Conservation (phyloP, 2,329 filamentous ascomycete species). For the Phoma herbarum region DNA sequence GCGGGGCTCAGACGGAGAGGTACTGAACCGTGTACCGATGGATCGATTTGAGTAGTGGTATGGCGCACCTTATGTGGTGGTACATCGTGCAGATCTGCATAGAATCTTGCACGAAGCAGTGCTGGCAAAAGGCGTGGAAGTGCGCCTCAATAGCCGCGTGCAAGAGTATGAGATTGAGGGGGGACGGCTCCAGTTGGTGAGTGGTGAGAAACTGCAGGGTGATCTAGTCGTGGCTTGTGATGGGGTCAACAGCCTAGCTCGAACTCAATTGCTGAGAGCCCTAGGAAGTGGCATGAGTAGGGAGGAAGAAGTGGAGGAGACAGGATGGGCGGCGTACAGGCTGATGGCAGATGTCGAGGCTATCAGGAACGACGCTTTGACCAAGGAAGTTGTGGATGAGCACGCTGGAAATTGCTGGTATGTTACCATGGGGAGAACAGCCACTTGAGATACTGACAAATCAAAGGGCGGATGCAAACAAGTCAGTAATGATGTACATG, state of each 20-base stretch:
- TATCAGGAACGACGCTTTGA: slow-evolving; percentile 18
- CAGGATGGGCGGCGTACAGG: slow-evolving; percentile 28
- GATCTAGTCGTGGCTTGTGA: slow-evolving; percentile 28
- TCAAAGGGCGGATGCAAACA: slow-evolving; percentile 16
- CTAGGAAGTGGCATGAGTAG: neutral
- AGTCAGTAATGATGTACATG: slow-evolving; percentile 31
- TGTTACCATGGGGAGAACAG: too few species aligned
- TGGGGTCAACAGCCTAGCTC: slow-evolving; percentile 25
- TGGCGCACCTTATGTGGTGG: slow-evolving; percentile 27
- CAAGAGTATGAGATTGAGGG: slow-evolving; percentile 28
- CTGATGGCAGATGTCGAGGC: slow-evolving; percentile 23
- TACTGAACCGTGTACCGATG: slow-evolving; percentile 19
- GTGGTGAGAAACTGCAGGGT: slow-evolving; percentile 16
- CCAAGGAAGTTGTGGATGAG: slow-evolving; percentile 19
- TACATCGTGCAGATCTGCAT: slow-evolving; percentile 29
- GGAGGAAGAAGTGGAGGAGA: slow-evolving; percentile 19
- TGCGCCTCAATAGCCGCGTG: slow-evolving; percentile 24
- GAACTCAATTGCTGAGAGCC: slow-evolving; percentile 17
- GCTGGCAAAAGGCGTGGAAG: slow-evolving; percentile 22
- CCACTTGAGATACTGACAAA: neutral
- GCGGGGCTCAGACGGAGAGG: slow-evolving; percentile 44
- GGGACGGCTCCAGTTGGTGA: slow-evolving; percentile 21
- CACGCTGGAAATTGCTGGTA: slow-evolving; percentile 28
- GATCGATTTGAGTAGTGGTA: slow-evolving; percentile 23
- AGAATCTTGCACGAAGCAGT: slow-evolving; percentile 25